Conservation (phyloP, 192 early-diverging fungal genomes). For the Coemansia sp. region DNA sequence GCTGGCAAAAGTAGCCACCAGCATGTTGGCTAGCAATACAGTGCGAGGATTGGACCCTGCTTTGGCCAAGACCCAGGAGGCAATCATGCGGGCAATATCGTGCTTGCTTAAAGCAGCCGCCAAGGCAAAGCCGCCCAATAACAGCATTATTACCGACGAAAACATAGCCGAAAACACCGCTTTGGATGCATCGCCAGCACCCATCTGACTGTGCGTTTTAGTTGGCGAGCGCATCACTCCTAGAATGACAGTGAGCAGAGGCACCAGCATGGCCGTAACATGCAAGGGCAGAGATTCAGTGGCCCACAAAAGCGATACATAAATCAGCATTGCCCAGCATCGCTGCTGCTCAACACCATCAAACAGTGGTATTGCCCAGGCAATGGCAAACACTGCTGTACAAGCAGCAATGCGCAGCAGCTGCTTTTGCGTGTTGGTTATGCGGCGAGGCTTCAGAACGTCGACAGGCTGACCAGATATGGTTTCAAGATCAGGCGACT, state of each 20-base stretch:
- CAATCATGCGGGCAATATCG: conserved; percentile 87
- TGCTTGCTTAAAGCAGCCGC: conserved; percentile 94
- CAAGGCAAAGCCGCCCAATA: conserved; percentile 92
- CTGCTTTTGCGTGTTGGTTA: conserved; percentile 54
- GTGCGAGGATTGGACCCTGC: conserved; percentile 82
- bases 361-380: conserved; percentile 66
- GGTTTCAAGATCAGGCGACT: conserved; percentile 46
- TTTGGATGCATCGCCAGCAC: conserved; percentile 76
- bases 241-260: conserved; percentile 78
- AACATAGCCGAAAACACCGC: conserved; percentile 92
- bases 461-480: conserved; percentile 10
- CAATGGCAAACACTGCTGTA: conserved; percentile 58
- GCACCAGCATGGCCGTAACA: conserved; percentile 86
- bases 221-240: conserved; percentile 74
- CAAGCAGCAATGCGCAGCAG: conserved; percentile 53
- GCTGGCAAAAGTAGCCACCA: conserved; percentile 93
- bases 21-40: conserved; percentile 91
- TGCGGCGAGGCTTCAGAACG: conserved; percentile 54
- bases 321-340: conserved; percentile 90
- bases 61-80: conserved; percentile 81
- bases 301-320: conserved; percentile 90
- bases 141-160: conserved; percentile 91
- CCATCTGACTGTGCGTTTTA: conserved; percentile 47
- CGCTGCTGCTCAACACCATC: conserved; percentile 71
- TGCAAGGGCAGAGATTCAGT: conserved; percentile 91